Evolutionary conservation across 306 rosid species (phyloP).

Genomic region (Quercus cerris): DNA sequence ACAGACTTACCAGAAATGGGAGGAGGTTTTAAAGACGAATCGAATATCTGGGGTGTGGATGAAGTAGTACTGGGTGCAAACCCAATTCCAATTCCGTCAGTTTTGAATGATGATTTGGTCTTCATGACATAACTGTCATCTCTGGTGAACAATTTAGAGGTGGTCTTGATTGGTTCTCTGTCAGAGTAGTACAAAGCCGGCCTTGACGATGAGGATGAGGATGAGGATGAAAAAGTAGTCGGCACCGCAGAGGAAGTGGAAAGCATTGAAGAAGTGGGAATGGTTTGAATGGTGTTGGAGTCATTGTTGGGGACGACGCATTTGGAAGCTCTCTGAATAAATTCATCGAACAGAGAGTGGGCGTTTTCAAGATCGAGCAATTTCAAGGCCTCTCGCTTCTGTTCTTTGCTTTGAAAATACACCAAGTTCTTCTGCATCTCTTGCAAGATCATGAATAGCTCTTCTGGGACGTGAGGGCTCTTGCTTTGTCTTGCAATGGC

Average conservation of each 20-base stretch:
- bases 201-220: background rate
- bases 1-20: slow-evolving; percentile 33
- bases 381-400: slow-evolving; percentile 63
- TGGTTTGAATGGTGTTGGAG: slow-evolving; percentile 9
- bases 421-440: slow-evolving; percentile 70
- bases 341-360: slow-evolving; percentile 63
- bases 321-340: slow-evolving; percentile 77
- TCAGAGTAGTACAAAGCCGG: slow-evolving; percentile 29
- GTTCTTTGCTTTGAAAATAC: slow-evolving; percentile 51
- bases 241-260: slow-evolving; percentile 19
- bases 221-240: slow-evolving; percentile 15
- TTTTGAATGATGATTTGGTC: slow-evolving; percentile 39
- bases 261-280: slow-evolving; percentile 18
- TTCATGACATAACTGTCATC: slow-evolving; percentile 74
- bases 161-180: slow-evolving; percentile 25
- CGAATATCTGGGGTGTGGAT: slow-evolving; percentile 47
- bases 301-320: slow-evolving; percentile 41
- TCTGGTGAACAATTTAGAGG: slow-evolving; percentile 40
- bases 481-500: slow-evolving; percentile 49
- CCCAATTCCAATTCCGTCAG: slow-evolving; percentile 55
- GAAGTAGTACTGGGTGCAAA: slow-evolving; percentile 42
- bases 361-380: slow-evolving; percentile 70
- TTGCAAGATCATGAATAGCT: slow-evolving; percentile 62
- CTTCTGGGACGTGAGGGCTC: slow-evolving; percentile 54
- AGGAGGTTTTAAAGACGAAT: slow-evolving; percentile 54